Percentiles rank a stretch among this genome's conserved stretches.
Conservation (phyloP, 2,329 filamentous ascomycete species). For the Ceratocystis alfenasii region DNA sequence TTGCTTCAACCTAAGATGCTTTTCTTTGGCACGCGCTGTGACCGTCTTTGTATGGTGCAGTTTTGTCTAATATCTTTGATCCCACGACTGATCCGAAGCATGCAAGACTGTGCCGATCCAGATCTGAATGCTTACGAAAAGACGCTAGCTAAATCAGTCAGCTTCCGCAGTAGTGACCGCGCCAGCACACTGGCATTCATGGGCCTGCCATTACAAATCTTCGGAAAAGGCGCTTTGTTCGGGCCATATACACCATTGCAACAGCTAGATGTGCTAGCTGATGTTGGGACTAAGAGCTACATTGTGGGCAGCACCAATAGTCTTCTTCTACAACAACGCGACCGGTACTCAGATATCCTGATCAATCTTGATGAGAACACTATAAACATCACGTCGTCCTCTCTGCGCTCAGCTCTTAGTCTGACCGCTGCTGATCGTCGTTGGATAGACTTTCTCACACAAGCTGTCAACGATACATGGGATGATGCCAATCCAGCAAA, state of each 20-base stretch:
- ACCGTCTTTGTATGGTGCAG: slow-evolving; percentile 94
- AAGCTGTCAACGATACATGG: slow-evolving; percentile 93
- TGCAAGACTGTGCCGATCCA: slow-evolving; percentile 95
- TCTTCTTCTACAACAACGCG: slow-evolving; percentile 80
- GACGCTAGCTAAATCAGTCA: slow-evolving; percentile 63
- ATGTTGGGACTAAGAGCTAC: slow-evolving; percentile 91
- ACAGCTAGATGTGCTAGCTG: slow-evolving; percentile 85
- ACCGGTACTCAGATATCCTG: slow-evolving; percentile 89
- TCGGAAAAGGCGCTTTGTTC: slow-evolving; percentile 90
- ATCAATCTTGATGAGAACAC: slow-evolving; percentile 89
- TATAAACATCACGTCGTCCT: slow-evolving; percentile 70
- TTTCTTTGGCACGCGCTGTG: slow-evolving; percentile 94
- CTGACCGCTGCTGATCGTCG: slow-evolving; percentile 79
- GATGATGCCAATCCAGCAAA: slow-evolving; percentile 78
- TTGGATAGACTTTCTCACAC: slow-evolving; percentile 93
- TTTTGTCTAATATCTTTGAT: slow-evolving; percentile 93
- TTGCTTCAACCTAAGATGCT: slow-evolving; percentile 97
- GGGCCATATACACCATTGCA: slow-evolving; percentile 94
- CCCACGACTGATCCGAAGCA: slow-evolving; percentile 75
- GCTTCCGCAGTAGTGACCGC: slow-evolving; percentile 81
- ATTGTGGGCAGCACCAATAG: slow-evolving; percentile 96
- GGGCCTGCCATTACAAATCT: slow-evolving; percentile 88
- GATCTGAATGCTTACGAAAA: slow-evolving; percentile 74
- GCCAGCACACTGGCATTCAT: slow-evolving; percentile 83
- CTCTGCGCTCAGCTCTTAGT: slow-evolving; percentile 60